Evolutionary conservation across 1,284 basidiomycete species (phyloP).

Genomic region (Ustanciosporium gigantosporum): DNA sequence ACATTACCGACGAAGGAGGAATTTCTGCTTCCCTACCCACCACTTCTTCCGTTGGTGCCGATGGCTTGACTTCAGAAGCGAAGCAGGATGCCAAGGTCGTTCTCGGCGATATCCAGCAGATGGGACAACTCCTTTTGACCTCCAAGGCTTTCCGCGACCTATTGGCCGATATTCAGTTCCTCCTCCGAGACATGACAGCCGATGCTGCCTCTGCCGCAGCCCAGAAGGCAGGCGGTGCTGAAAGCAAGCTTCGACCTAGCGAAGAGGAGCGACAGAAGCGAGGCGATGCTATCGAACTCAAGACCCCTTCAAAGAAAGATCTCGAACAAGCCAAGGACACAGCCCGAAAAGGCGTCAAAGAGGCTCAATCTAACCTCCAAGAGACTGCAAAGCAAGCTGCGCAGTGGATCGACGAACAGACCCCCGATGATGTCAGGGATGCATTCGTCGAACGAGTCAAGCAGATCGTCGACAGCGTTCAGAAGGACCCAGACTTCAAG

Average conservation of each 20-base stretch:
- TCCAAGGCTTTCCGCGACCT: slow-evolving; percentile 62
- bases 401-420: slow-evolving; percentile 63
- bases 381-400: slow-evolving; percentile 27
- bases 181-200: slow-evolving; percentile 63
- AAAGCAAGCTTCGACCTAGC: slow-evolving; percentile 51
- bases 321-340: slow-evolving; percentile 59
- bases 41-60: slow-evolving; percentile 40
- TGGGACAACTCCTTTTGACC: slow-evolving; percentile 63
- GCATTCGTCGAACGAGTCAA: slow-evolving; percentile 62
- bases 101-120: slow-evolving; percentile 62
- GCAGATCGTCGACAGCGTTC: slow-evolving; percentile 55
- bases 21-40: slow-evolving; percentile 18
- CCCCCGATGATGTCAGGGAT: slow-evolving; percentile 63
- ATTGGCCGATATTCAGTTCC: slow-evolving; percentile 62
- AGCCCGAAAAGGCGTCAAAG: slow-evolving; percentile 61
- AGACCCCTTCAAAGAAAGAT: slow-evolving; percentile 57
- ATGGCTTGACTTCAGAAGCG: slow-evolving; percentile 56
- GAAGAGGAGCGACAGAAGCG: slow-evolving; percentile 53
- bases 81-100: slow-evolving; percentile 60
- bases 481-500: slow-evolving; percentile 62
- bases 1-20: slow-evolving; percentile 25
- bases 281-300: slow-evolving; percentile 42
- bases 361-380: slow-evolving; percentile 52
- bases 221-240: slow-evolving; percentile 46
- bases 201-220: slow-evolving; percentile 60